A percentile compares a stretch with the other conserved stretches of the same genome.
Conservation (phyloP, 2,329 filamentous ascomycete genomes). For the Aspergillus sp. region DNA sequence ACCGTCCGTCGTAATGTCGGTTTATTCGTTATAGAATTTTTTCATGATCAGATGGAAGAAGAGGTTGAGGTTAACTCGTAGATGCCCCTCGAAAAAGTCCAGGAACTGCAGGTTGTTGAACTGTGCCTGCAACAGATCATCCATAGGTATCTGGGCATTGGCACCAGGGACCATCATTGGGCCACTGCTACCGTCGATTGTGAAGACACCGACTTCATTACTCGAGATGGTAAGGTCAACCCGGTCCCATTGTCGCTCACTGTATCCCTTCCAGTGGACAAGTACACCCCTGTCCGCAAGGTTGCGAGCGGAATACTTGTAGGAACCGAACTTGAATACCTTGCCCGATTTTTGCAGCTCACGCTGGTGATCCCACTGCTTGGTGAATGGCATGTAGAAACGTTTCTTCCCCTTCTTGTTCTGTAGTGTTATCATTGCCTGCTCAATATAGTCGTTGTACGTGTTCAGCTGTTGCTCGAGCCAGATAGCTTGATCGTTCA, state of each 20-base stretch:
- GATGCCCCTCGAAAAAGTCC: conserved; percentile 81
- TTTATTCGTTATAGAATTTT: conserved; percentile 76
- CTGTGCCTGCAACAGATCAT: conserved; percentile 91
- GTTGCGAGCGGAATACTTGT: conserved; percentile 89
- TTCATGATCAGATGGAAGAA: conserved; percentile 96
- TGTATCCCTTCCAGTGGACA: conserved; percentile 82
- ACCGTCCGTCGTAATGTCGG: background rate
- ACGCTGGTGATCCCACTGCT: conserved; percentile 97
- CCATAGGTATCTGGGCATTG: conserved; percentile 80
- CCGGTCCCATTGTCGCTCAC: conserved; percentile 79
- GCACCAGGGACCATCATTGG: conserved; percentile 95
- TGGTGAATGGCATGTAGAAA: conserved; percentile 93
- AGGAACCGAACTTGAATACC: conserved; percentile 94
- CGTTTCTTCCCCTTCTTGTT: conserved; percentile 95
- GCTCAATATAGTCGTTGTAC: conserved; percentile 99
- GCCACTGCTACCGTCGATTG: conserved; percentile 82
- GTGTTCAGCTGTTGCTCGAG: conserved; percentile 93
- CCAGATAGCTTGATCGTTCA: conserved; percentile 69
- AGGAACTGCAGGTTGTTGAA: conserved; percentile 97
- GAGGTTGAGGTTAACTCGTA: conserved; percentile 93
- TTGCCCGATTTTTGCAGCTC: conserved; percentile 89
- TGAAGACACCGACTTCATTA: conserved; percentile 91
- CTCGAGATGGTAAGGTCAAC: conserved; percentile 92
- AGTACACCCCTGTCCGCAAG: conserved; percentile 91
- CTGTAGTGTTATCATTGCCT: conserved; percentile 94